These are phyloP conservation scores for Pilasporangium apinafurcum DNA, from an alignment of 352 stramenopile genomes.

Conservation along the genomic window DNA sequence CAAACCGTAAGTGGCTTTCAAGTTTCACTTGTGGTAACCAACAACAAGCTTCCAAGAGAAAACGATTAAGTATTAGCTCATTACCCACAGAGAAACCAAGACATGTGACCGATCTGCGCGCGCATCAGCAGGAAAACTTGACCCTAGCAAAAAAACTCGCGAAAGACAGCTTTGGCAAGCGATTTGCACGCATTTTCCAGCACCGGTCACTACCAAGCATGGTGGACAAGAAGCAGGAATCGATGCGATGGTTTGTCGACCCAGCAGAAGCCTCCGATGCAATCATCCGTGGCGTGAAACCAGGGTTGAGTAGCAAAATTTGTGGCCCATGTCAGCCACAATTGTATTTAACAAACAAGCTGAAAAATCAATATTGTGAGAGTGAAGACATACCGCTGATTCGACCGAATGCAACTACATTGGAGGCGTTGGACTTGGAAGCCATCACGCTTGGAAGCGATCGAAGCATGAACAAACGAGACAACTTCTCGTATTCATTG, in stretches of 20 bases:
- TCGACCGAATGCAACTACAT: too few species aligned
- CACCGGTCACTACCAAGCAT: slow-evolving; percentile 32
- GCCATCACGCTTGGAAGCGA: not conserved
- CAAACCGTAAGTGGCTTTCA: slow-evolving; percentile 49
- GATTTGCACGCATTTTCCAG: slow-evolving; percentile 7
- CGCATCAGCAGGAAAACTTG: slow-evolving; percentile 38
- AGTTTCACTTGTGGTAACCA: slow-evolving; percentile 74
- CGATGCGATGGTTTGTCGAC: slow-evolving; percentile 72
- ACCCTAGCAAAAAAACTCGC: slow-evolving; percentile 24
- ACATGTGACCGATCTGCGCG: slow-evolving; percentile 14
- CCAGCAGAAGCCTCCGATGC: slow-evolving; percentile 79
- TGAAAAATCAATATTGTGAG: slow-evolving; percentile 37
- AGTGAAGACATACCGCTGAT: not conserved
- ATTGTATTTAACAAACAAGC: slow-evolving; percentile 31
- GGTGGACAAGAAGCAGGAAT: slow-evolving; percentile 37
- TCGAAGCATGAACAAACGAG: too few species aligned
- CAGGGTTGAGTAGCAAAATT: slow-evolving; percentile 25
- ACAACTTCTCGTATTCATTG: too few species aligned
- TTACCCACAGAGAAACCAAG: too few species aligned
- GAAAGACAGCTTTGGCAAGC: too few species aligned
- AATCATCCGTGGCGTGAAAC: slow-evolving; percentile 83
- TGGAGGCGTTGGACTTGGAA: too few species aligned
- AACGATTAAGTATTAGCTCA: slow-evolving; percentile 6
- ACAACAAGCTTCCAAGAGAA: slow-evolving; percentile 49
- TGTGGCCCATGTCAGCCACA: slow-evolving; percentile 42